Conservation (phyloP, 2,329 filamentous ascomycete species). For the Cercospora nicotianae region DNA sequence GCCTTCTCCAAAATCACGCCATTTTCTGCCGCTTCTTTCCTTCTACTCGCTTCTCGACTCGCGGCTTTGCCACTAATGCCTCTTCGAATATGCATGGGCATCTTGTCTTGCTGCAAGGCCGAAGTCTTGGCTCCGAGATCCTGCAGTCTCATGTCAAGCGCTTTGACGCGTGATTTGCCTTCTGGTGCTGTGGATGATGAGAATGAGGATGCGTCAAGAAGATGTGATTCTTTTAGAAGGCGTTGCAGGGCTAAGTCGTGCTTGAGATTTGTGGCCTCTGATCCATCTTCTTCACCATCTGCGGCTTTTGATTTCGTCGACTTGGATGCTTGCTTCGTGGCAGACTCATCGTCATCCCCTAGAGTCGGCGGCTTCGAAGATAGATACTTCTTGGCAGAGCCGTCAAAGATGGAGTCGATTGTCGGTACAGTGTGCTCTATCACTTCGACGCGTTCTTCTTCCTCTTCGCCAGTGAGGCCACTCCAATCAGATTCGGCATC, state of each 20-base stretch:
- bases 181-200: conserved; percentile 50
- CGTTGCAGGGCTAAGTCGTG: conserved; percentile 92
- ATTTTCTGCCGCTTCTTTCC: conserved; percentile 81
- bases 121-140: conserved; percentile 75
- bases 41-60: conserved; percentile 66
- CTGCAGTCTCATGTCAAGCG: conserved; percentile 79
- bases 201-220: conserved; percentile 64
- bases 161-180: conserved; percentile 75
- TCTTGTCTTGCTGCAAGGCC: conserved; percentile 74
- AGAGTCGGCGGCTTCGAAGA: conserved; percentile 53
- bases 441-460: conserved; percentile 43
- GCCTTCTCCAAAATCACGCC: conserved; percentile 78
- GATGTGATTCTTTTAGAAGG: conserved; percentile 86
- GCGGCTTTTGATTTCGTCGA: conserved; percentile 16
- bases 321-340: conserved; percentile 31
- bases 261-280: conserved; percentile 69
- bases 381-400: conserved; percentile 69
- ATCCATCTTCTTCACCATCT: conserved; percentile 50
- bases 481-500: conserved; percentile 59
- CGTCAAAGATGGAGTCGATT: conserved; percentile 38
- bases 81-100: conserved; percentile 84
- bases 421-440: conserved; percentile 40
- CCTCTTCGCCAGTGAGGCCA: conserved; percentile 56
- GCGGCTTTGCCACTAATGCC: conserved; percentile 73
- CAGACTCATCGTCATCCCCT: conserved; percentile 9